Percentiles rank a stretch among this genome's conserved stretches.
Conservation (phyloP, 306 rosid species). For the Carpinus viminea region DNA sequence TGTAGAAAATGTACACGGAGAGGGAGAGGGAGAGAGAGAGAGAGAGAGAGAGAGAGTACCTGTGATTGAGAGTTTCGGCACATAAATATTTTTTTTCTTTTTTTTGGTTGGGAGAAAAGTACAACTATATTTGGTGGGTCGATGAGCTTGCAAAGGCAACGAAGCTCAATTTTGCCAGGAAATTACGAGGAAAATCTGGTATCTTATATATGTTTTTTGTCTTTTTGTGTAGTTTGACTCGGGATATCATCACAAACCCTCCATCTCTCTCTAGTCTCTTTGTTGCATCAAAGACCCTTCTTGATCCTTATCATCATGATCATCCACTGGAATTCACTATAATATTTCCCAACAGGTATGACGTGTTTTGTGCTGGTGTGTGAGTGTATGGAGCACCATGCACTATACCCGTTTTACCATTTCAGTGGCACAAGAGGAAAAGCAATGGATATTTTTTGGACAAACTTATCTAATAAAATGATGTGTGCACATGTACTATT, state of each 20-base stretch:
- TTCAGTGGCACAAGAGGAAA: too few species aligned
- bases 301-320: too few species aligned
- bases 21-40: conserved; percentile 7
- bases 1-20: background rate
- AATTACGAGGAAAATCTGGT: background rate
- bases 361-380: too few species aligned
- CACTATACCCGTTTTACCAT: too few species aligned
- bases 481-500: too few species aligned
- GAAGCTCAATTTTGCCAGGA: background rate
- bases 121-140: conserved; percentile 30
- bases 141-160: conserved; percentile 36
- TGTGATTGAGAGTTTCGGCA: conserved; percentile 38
- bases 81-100: background rate
- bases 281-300: too few species aligned
- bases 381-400: too few species aligned
- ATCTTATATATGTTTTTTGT: background rate
- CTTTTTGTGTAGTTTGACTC: background rate
- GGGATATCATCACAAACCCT: too few species aligned
- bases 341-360: background rate
- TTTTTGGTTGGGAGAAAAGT: conserved; percentile 11
- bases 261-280: too few species aligned
- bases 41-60: conserved; percentile 35
- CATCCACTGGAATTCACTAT: too few species aligned
- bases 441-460: too few species aligned
- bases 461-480: too few species aligned